Base-by-base conservation (phyloP, 257 asterid genomes). In the Cruciata laevipes region DNA sequence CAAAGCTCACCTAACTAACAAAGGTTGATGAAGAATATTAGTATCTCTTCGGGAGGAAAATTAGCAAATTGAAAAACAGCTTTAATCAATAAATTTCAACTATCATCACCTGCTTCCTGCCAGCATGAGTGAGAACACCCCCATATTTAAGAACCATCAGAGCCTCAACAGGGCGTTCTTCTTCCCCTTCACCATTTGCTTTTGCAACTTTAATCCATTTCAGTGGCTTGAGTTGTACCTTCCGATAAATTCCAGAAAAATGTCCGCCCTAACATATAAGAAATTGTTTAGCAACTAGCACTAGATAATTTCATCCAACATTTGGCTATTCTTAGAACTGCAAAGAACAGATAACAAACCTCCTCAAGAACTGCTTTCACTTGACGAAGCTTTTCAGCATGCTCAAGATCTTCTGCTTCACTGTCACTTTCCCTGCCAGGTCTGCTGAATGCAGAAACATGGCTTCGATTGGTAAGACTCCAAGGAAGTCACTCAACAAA, bases 311-410 rank as follows among this genome's bases (percentile, higher is more conserved):
- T 38, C 44, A 14, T 1, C 1, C 31, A 61, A 61, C 65, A 27
- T 12, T 61, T 61, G 63, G 10, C 65, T 7, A 31, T 7, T 61
- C 35, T 30, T 61, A 14, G 65, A 31, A 61, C 65, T 5, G 27
- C n/a, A 11, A 8, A 57, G 17, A 61, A 52, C 31, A 23, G 66
- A 52, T 27, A 73, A 79, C 58, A 49, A 81, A 94, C 99, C 96
- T 94, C 99, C 85, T 94, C 99, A 76, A 94, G 99, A 77, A 94
- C 99, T 40, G 99, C 99, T 82, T 94, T 94, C 85, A 94, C 99
- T 86, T 86, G 99, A 57, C 99, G 99, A 77, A 94, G 97, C 86
- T 94, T 94, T 79, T 94, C 99, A 71, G 99, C 95, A 78, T 94
- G 99, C 83, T 94, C 99, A 35, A 80, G 71, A 65, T 88, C 97